Base-by-base conservation (phyloP, 371 early-diverging fungal genomes). In the Mortierella sp. region DNA sequence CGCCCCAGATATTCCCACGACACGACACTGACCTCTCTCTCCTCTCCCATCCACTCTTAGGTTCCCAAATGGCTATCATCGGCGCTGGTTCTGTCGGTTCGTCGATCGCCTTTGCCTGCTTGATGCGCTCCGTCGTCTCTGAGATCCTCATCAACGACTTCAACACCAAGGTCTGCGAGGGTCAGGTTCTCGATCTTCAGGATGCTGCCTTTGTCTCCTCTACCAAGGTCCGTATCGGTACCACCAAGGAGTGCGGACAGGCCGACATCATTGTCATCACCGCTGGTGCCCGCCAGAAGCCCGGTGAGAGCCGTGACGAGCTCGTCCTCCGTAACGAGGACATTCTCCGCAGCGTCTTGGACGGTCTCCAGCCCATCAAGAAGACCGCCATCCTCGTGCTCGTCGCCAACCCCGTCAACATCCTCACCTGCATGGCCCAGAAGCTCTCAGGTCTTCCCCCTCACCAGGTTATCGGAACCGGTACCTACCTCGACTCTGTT, bases 1-100 rank as follows among this genome's bases (percentile, higher is more conserved):
- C 46, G 26, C 40, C 9, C 0, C 2, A 43, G 16, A 48, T 37
- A 57, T 57, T 64, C 74, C 59, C 46, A 40, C 43, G 24, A 57
- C 54, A 24, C 34, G 24, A 55, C 31, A 57, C 73, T 55, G 37
- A 40, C 46, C 43, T 46, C 59, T 11, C 28, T 8, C 21, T 40
- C 55, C 37, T n/a, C 55, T 54, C 24, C 34, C 14, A 14, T 31
- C 3, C 69, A 34, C 37, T 11, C 40, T 28, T 72, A 88, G 81
- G 87, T 44, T 87, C 88, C 14, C 83, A 82, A 75, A 89, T 93
- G 44, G 93, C 96, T 50, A 90, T 96, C 74, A 91, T 96, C 55
- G 96, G 96, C 71, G 94, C 96, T 70, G 96, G 96, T 61, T 92
- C 95, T 43, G 96, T 96, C 55, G 96, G 96, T n/a, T 91, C 96